These are phyloP conservation scores for Aureobasidium sp. DNA, from an alignment of 2,329 filamentous ascomycete genomes.

Conservation along the genomic window DNA sequence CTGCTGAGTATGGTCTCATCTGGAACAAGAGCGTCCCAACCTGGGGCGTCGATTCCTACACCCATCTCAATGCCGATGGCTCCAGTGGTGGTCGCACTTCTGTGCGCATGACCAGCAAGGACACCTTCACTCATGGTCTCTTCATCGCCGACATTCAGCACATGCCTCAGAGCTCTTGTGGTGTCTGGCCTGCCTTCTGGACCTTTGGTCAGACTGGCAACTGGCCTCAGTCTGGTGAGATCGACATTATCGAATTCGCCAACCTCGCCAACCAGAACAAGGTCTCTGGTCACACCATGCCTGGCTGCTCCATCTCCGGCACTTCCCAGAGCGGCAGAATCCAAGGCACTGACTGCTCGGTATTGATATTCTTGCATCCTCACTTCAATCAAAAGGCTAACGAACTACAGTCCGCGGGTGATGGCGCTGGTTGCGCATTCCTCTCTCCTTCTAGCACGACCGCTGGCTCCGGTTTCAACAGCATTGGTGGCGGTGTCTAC, in stretches of 20 bases:
- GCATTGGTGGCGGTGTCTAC: constrained; percentile 37
- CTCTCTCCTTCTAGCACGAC: constrained; percentile 42
- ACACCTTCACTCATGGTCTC: constrained; percentile 40
- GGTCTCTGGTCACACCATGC: constrained; percentile 19
- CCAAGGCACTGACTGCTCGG: constrained; percentile 45
- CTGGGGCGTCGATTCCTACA: constrained; percentile 20
- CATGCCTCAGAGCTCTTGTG: constrained; percentile 43
- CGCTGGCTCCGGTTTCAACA: constrained; percentile 41
- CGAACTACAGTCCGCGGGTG: constrained; percentile 35
- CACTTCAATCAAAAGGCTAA: neutral
- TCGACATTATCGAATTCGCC: constrained; percentile 43
- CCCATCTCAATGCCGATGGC: constrained; percentile 6
- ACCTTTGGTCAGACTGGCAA: constrained; percentile 23
- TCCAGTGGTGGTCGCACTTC: constrained; percentile 31
- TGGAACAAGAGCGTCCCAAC: constrained; percentile 8
- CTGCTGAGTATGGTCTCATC: constrained; percentile 30
- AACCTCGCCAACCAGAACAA: constrained; percentile 37
- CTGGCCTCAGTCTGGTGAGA: constrained; percentile 39
- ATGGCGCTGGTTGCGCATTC: constrained; percentile 31
- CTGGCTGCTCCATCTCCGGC: constrained; percentile 34
- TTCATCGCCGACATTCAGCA: constrained; percentile 44
- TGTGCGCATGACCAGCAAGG: constrained; percentile 40
- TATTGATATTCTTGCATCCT: constrained; percentile 23
- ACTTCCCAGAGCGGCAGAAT: constrained; percentile 35
- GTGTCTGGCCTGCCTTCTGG: constrained; percentile 43